Base-by-base conservation (phyloP, 1,139 yeast species). In the Scheffersomyces segobiensis region DNA sequence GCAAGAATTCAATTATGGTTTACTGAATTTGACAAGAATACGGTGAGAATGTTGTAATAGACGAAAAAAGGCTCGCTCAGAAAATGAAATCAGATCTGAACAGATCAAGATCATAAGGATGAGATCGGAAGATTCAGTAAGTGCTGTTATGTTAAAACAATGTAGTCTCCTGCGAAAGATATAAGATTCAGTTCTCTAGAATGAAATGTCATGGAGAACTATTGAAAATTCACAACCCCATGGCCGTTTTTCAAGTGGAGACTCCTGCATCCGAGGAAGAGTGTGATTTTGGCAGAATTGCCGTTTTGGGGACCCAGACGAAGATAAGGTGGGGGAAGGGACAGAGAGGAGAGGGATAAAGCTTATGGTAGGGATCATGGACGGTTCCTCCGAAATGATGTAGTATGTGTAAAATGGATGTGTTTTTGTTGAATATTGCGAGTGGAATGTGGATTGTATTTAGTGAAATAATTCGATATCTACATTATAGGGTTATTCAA, bases 261-360 rank as follows among this genome's bases (percentile, higher is more conserved):
- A 32, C 42, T 32, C 42, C 42, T 32, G 42, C 42, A 32, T 17
- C 42, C 42, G 42, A 32, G 42, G 50, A 19, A 20, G 50, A 48
- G 50, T 48, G 50, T 48, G 50, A 48, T 48, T 48, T 48, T 48
- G 50, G 26, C 26, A 48, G 24, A n/a, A n/a, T 48, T 48, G 50
- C 50, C 50, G 24, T 32, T 32, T 32, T 32, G 42, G 42, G 42
- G 42, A 32, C 12, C 42, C 3, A 4, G 42, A 12, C 17, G 42
- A 32, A 32, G 42, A 14, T 32, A 32, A 32, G 42, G 42, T 32
- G 42, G 42, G 42, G 42, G 42, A 10, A 14, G 42, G 42, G 12
- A 32, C 5, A 32, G 50, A 20, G 8, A 19, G 50, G 24, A 48
- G 26, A 24, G 50, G 26, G 50, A 20, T 17, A 21, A 26, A n/a